These are phyloP conservation scores for Lentinula sp. DNA, from an alignment of 768 basidiomycete species.

Conservation along the genomic window DNA sequence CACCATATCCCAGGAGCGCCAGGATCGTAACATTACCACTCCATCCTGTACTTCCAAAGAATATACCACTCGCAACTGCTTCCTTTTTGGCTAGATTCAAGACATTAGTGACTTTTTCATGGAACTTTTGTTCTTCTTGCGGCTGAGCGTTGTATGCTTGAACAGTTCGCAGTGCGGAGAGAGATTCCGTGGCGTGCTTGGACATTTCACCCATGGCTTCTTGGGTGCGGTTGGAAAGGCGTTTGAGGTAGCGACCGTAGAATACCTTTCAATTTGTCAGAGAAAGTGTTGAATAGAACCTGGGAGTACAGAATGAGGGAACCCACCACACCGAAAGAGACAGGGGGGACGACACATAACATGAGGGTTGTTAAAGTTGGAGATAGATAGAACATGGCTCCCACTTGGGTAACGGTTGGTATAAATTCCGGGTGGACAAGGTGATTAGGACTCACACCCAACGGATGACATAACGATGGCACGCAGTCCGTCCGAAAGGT, in stretches of 20 bases:
- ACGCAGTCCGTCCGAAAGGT: slow-evolving; percentile 74
- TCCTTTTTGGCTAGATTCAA: slow-evolving; percentile 78
- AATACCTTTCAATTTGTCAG: slow-evolving; percentile 56
- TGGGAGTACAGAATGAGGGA: not conserved
- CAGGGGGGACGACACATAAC: slow-evolving; percentile 87
- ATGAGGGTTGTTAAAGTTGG: slow-evolving; percentile 86
- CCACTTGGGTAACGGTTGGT: slow-evolving; percentile 42
- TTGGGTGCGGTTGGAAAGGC: slow-evolving; percentile 86
- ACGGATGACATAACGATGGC: slow-evolving; percentile 92
- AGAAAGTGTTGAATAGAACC: not conserved
- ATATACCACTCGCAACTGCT: slow-evolving; percentile 85
- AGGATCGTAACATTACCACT: slow-evolving; percentile 91
- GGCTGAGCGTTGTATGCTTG: slow-evolving; percentile 85
- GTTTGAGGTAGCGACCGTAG: slow-evolving; percentile 93
- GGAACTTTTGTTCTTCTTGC: slow-evolving; percentile 75
- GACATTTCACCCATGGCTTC: slow-evolving; percentile 97
- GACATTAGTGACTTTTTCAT: slow-evolving; percentile 56
- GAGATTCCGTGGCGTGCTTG: slow-evolving; percentile 87
- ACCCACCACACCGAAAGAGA: slow-evolving; percentile 73
- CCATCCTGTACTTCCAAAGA: slow-evolving; percentile 89
- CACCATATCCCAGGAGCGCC: slow-evolving; percentile 87
- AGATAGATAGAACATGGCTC: slow-evolving; percentile 92
- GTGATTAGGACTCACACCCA: slow-evolving; percentile 57
- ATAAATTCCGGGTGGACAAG: not conserved
- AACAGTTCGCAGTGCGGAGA: slow-evolving; percentile 81